Conservation (phyloP, 2,329 filamentous ascomycete species). For the Didymella segeticola region DNA sequence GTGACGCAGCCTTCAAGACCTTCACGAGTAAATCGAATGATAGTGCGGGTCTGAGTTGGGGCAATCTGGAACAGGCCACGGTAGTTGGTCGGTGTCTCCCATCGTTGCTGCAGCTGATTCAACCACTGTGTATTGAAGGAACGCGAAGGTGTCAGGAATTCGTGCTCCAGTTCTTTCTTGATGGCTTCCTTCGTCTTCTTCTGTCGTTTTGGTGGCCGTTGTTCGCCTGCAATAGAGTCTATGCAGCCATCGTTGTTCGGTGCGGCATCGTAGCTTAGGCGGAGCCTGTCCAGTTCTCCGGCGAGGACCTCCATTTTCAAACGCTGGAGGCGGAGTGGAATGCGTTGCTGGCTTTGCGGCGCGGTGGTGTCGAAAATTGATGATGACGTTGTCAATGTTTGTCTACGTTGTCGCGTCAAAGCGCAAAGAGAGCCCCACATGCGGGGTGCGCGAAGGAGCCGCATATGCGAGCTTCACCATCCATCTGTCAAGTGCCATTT, state of each 20-base stretch:
- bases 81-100: constrained; percentile 83
- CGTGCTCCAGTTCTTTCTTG: constrained; percentile 73
- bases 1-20: constrained; percentile 92
- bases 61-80: constrained; percentile 85
- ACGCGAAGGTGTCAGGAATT: constrained; percentile 79
- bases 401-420: constrained; percentile 13
- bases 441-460: constrained; percentile 8
- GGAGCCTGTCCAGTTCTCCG: constrained; percentile 60
- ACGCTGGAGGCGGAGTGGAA: constrained; percentile 12
- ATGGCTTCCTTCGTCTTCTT: constrained; percentile 66
- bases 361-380: constrained; percentile 21
- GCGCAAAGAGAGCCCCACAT: constrained; percentile 11
- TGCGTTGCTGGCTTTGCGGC: constrained; percentile 15
- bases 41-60: constrained; percentile 91
- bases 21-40: constrained; percentile 89
- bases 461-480: constrained; percentile 3
- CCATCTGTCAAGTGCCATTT: background rate
- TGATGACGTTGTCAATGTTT: constrained; percentile 28
- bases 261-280: constrained; percentile 47
- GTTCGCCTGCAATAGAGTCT: constrained; percentile 65
- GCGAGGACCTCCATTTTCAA: constrained; percentile 50
- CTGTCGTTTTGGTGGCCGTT: constrained; percentile 59
- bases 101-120: constrained; percentile 85
- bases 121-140: constrained; percentile 86
- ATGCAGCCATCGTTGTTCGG: constrained; percentile 52